Conservation (phyloP, 257 asterid genomes). For the Solanum bulbocastanum region DNA sequence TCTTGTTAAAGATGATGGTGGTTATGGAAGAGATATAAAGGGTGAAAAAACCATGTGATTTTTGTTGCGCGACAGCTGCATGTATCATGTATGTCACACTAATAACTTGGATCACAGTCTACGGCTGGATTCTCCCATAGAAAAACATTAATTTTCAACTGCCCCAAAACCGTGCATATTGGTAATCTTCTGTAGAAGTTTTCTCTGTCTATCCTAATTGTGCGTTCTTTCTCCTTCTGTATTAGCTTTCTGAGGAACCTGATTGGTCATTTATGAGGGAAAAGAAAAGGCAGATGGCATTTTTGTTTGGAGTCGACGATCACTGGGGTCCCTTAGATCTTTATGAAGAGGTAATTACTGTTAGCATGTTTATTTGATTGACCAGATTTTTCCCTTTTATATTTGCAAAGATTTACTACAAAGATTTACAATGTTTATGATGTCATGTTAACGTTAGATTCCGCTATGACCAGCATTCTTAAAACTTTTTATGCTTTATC, state of each 20-base stretch:
- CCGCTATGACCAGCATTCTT: not conserved
- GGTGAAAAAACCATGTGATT: not conserved
- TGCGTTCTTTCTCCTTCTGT: not conserved
- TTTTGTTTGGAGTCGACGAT: conserved; percentile 72
- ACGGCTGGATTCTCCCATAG: not conserved
- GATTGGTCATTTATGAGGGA: conserved; percentile 62
- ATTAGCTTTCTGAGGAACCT: conserved; percentile 54
- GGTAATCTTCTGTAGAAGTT: not conserved
- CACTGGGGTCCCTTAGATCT: conserved; percentile 93
- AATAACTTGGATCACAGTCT: not conserved
- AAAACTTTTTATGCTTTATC: not conserved
- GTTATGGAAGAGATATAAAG: not conserved
- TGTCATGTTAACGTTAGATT: not conserved
- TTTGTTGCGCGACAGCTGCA: not conserved
- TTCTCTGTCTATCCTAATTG: not conserved
- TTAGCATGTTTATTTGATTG: not conserved
- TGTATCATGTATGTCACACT: not conserved
- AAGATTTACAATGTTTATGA: not conserved
- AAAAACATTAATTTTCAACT: not conserved
- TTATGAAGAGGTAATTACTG: conserved; percentile 61
- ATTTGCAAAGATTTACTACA: not conserved
- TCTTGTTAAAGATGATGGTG: not conserved
- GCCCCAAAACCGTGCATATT: not conserved
- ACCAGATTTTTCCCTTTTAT: not conserved
- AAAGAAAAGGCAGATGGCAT: conserved; percentile 48